Percentiles rank a stretch among this genome's conserved stretches.
phyloP scores from a whole-genome alignment of 768 basidiomycete species.

The Leucosporidium scottii region DNA sequence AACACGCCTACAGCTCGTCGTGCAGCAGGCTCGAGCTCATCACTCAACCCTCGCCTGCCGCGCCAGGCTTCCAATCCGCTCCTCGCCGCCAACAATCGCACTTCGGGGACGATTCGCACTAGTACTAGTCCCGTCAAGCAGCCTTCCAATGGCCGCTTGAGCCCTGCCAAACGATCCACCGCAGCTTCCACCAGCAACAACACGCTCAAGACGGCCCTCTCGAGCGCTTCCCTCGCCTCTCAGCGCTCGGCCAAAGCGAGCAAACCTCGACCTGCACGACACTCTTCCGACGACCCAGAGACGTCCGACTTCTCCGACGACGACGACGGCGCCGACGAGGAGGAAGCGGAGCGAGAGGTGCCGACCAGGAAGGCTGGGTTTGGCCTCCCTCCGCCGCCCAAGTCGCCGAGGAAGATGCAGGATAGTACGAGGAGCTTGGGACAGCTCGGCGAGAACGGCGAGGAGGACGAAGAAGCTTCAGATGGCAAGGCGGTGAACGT shows the following conservation, averaged over 20 bases:
- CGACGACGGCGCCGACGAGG: background rate
- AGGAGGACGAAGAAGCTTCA: slow-evolving; percentile 11
- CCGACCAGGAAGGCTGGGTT: background rate
- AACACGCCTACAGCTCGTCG: too few relatives aligned
- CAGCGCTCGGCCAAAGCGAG: background rate
- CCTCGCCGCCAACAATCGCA: background rate
- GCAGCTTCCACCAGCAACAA: background rate
- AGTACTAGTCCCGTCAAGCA: too few relatives aligned
- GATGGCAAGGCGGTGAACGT: slow-evolving; percentile 29
- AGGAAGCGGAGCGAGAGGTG: background rate
- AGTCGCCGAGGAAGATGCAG: background rate
- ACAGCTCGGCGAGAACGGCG: background rate
- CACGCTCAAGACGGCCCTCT: background rate
- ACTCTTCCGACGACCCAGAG: slow-evolving; percentile 2
- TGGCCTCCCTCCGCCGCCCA: background rate
- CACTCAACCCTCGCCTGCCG: background rate
- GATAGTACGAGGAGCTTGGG: background rate
- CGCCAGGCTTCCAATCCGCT: background rate
- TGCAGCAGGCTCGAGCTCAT: too few relatives aligned
- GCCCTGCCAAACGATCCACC: background rate
- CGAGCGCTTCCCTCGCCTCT: background rate
- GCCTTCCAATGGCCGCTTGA: background rate
- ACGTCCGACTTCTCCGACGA: background rate
- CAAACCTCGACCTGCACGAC: background rate
- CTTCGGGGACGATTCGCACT: too few relatives aligned